Evolutionary conservation across 129 eudicot species (phyloP), one percentile per base, ranked within the genome.

Genomic region (Centrapalus pauciflorus): DNA sequence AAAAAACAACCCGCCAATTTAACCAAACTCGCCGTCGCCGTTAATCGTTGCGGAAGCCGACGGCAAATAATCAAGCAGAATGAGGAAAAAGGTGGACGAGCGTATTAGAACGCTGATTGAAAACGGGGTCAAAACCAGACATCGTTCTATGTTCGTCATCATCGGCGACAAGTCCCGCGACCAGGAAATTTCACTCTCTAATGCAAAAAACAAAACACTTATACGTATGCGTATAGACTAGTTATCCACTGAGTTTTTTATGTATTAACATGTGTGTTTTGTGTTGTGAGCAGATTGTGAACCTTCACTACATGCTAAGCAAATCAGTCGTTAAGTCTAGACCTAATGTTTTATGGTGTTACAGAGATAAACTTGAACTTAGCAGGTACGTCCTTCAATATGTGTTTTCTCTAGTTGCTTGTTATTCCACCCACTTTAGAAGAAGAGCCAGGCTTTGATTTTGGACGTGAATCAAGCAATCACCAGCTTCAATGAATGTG

Each of bases 81-180:
- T 86, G 98, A 88, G 85, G 84, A 92, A 83, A 74, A 92, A 88
- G 70, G 96, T 88, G 34, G 98, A 92, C 51, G 89, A 85, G 3
- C 89, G 98, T 13, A 82, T 92, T 34, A 70, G 91, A 74, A 88
- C 98, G 61, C 87, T 92, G 28, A 88, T 92, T 24, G 92, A 83
- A n/a, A 92, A 92, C 58, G 98, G 98, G n/a, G 95, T 83, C 63
- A 85, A 82, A 81, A 72, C 69, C 13, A 82, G 86, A 17, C 98
- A 88, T 67, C 96, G 98, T 19, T 92, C 98, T 6, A 75, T 92
- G 71, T 88, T 92, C 70, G 87, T 88, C 55, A 79, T 92, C 13
- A 70, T 92, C 30, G 98, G 98, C n/a, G 98, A 92, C 81, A 88
- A 92, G 71, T 88, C 91, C 4, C 96, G 79, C 3, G 82, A 83